Evolutionary conservation across 495 filamentous ascomycete species (phyloP), one percentile per base, ranked within the genome.

Genomic region (Aspergillus ostianus): DNA sequence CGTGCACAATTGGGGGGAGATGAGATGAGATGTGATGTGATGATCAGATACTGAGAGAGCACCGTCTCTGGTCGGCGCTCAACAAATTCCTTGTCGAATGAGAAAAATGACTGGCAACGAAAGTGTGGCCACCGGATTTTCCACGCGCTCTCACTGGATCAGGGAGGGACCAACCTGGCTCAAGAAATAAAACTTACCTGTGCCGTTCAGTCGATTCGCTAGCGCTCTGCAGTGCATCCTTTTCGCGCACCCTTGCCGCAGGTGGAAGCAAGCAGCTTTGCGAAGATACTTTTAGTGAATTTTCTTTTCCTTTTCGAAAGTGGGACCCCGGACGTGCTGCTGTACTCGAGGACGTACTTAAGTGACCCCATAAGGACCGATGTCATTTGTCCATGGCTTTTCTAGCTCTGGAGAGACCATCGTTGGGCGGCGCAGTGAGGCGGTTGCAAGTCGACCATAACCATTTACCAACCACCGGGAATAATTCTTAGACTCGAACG

Each of bases 361-460:
- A 58, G 30, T 48, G 55, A 57, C 64, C 58, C 59, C 64, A 60
- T 64, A 52, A 53, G 54, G 29, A 17, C n/a, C 18, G 51, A 56
- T 48, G 57, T 10, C 36, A 66, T 59, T 66, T 66, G 64, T 63
- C 30, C 27, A 47, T 15, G 10, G 44, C 41, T 45, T 48, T 29
- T 55, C 27, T 51, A 45, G 20, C 46, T n/a, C 26, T 51, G 47
- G 47, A 36, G 45, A 58, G 55, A 47, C 47, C 5, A 59, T 63
- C 17, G 58, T 66, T 66, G 58, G 64, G 64, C 59, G 55, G 56
- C 64, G 60, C 64, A 61, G 64, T 63, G 64, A 66, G 60, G 64
- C 60, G 59, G 59, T 57, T 59, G 23, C 41, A 57, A 46, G 29
- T 63, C 52, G 55, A 41, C 62, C 36, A 41, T 41, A 13, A 54